A percentile compares a stretch with the other conserved stretches of the same genome.
Conservation (phyloP, 352 stramenopile genomes). For the Pythium dissimile region DNA sequence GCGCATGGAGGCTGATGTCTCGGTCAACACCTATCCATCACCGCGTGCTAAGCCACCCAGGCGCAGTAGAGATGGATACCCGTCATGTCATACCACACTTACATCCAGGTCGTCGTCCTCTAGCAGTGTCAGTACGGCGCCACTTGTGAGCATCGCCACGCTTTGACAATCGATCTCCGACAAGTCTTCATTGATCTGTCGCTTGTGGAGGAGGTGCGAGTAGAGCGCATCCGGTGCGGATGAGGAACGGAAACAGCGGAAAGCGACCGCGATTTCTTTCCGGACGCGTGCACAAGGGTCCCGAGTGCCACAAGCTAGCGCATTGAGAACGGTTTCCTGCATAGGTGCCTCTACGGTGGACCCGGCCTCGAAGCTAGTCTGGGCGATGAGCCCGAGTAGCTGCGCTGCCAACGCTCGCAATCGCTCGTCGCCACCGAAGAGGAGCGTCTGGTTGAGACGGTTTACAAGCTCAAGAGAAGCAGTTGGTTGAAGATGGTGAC, state of each 20-base stretch:
- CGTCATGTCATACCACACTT: not conserved
- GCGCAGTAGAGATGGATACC: no score
- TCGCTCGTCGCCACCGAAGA: not conserved
- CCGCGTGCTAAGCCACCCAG: no score
- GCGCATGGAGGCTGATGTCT: constrained; percentile 46
- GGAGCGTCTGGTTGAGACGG: constrained; percentile 26
- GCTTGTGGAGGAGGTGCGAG: constrained; percentile 50
- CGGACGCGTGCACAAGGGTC: constrained; percentile 34
- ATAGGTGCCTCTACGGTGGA: not conserved
- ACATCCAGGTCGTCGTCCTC: constrained; percentile 42
- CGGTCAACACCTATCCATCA: constrained; percentile 32
- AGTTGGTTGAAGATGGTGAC: constrained; percentile 16
- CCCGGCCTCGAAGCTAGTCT: not conserved
- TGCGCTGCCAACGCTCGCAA: not conserved
- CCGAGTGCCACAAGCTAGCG: not conserved
- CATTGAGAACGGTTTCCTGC: constrained; percentile 2
- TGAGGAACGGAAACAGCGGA: constrained; percentile 19
- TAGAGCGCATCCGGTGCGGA: constrained; percentile 15
- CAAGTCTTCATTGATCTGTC: constrained; percentile 45
- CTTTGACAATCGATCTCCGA: constrained; percentile 36
- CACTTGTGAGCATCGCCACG: constrained; percentile 59
- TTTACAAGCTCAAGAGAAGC: constrained; percentile 29
- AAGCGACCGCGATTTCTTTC: constrained; percentile 32
- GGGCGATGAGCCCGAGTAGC: constrained; percentile 3
- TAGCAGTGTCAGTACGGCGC: constrained; percentile 51